Percentiles rank a stretch among this genome's conserved stretches.
phyloP scores from a whole-genome alignment of 331 rosid genomes.

The Phaseolus coccineus region DNA sequence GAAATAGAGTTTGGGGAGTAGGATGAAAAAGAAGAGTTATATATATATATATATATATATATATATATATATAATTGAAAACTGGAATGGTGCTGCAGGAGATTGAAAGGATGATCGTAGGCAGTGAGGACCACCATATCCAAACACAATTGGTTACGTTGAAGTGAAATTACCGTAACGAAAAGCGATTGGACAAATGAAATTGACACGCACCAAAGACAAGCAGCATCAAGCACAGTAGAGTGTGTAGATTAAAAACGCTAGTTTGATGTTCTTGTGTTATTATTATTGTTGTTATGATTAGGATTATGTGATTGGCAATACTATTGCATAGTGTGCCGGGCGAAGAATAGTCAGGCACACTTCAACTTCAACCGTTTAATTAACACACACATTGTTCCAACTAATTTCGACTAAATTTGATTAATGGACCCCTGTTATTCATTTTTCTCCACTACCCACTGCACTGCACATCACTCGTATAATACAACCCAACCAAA shows the following conservation, averaged over 20 bases:
- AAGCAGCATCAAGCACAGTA: constrained; percentile 22
- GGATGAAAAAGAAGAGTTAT: too few relatives aligned
- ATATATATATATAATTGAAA: too few relatives aligned
- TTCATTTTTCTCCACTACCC: not conserved
- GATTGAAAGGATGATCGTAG: not conserved
- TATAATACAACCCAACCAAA: not conserved
- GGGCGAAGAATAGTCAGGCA: constrained; percentile 5
- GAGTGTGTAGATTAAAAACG: not conserved
- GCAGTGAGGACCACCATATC: constrained; percentile 4
- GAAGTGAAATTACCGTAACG: constrained; percentile 18
- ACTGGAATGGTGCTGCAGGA: too few relatives aligned
- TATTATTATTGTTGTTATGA: not conserved
- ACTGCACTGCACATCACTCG: not conserved
- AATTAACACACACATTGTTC: constrained; percentile 9
- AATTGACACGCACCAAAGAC: constrained; percentile 19
- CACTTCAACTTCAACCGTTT: not conserved
- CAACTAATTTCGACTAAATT: constrained; percentile 12
- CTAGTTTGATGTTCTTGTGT: not conserved
- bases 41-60: too few relatives aligned
- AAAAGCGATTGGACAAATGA: constrained; percentile 24
- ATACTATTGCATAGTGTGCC: not conserved
- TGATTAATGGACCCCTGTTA: not conserved
- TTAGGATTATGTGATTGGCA: not conserved
- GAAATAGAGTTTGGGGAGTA: too few relatives aligned
- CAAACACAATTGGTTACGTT: not conserved